Evolutionary conservation across 2,329 filamentous ascomycete species (phyloP), one percentile per base, ranked within the genome.

Genomic region (Thelonectria discophora): DNA sequence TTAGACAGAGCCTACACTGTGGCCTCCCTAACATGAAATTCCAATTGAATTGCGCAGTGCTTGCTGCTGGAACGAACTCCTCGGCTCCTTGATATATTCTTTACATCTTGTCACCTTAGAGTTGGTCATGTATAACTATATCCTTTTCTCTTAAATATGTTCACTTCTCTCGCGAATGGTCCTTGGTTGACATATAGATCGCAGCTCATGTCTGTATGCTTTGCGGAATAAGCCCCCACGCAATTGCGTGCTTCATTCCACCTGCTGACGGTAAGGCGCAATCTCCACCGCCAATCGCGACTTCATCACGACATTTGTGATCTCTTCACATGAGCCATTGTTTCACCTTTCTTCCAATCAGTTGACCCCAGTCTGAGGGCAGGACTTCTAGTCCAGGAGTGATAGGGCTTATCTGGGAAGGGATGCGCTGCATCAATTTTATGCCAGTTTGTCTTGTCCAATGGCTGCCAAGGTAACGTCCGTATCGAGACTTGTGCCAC

Each of bases 281-380:
- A 57, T 57, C 46, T 13, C 18, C 46, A 18, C 55, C 55, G 20
- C 47, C n/a, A 45, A 57, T 57, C 55, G 50, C 55, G 55, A 57
- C 40, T 50, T 34, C 46, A 57, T 57, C 47, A 49, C 55, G 55
- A 51, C 55, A 57, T 57, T 45, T 32, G 39, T 15, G 32, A 32
- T 15, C 30, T 27, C 17, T 30, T 45, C 55, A 57, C 39, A 45
- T 45, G 55, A 24, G 15, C 46, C 18, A 20, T 17, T 45, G 46
- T 39, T 27, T 57, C 47, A 57, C 20, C 13, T 30, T 27, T 5
- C 55, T 57, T 15, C 46, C 55, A 57, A 57, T 57, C 39, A 50
- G 3, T 15, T 39, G 2, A 13, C 15, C 27, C 21, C 10, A 34
- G 49, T 32, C 30, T 34, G 9, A n/a, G 21, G 30, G 3, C 5